Evolutionary conservation across 768 basidiomycete genomes (phyloP).

Genomic region (Mrakia frigida): DNA sequence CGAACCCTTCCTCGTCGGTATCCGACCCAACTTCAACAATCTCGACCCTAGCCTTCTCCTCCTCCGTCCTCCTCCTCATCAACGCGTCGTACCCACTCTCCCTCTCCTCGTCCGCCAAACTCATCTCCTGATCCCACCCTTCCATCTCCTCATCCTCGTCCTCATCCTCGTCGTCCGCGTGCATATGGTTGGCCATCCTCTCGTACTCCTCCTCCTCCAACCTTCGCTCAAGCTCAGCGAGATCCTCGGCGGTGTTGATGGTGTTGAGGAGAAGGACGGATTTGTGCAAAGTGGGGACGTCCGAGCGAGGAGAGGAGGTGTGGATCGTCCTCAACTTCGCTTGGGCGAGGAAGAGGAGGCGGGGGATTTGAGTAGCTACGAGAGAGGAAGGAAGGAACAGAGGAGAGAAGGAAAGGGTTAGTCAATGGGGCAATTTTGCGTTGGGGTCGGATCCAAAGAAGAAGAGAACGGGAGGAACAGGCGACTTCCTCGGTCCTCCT

Average conservation of each 20-base stretch:
- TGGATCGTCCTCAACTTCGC: not conserved
- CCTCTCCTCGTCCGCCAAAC: no score
- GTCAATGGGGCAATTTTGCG: not conserved
- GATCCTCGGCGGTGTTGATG: not conserved
- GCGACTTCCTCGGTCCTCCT: no score
- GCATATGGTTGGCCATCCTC: slow-evolving; percentile 7
- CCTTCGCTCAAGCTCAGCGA: not conserved
- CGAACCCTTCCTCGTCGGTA: not conserved
- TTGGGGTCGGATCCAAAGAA: no score
- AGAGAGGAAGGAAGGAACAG: not conserved
- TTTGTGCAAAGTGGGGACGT: not conserved
- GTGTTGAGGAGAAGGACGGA: slow-evolving; percentile 6
- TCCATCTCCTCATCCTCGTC: slow-evolving; percentile 11
- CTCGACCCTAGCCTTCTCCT: not conserved
- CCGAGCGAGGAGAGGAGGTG: not conserved
- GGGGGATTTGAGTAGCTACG: not conserved
- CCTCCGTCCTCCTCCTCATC: not conserved
- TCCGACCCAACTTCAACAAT: slow-evolving; percentile 5
- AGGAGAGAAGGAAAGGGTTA: not conserved
- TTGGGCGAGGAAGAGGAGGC: slow-evolving; percentile 10
- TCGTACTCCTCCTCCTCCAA: slow-evolving; percentile 4
- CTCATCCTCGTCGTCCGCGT: not conserved
- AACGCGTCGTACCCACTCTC: not conserved
- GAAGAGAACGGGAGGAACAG: no score
- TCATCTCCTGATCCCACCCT: not conserved